Evolutionary conservation across 2,329 filamentous ascomycete species (phyloP).

Genomic region (Pseudogymnoascus sp.): DNA sequence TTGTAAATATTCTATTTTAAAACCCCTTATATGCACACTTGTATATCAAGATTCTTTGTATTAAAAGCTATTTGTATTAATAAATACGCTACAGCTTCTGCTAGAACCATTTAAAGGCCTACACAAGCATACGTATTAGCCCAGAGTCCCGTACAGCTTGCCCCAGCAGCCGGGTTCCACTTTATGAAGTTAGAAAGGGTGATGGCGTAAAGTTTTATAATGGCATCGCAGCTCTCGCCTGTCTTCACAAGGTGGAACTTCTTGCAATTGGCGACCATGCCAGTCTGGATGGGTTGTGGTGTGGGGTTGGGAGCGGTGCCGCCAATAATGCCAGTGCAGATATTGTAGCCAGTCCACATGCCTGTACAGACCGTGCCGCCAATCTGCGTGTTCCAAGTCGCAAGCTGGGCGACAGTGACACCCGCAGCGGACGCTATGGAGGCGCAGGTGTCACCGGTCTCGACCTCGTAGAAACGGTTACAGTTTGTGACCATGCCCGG

Average conservation of each 20-base stretch:
- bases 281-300: not conserved
- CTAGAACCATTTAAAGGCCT: no score
- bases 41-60: no score
- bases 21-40: no score
- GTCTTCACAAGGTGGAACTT: constrained; percentile 11
- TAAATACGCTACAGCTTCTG: no score
- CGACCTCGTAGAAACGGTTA: constrained; percentile 22
- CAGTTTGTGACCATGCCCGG: constrained; percentile 21
- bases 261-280: not conserved
- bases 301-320: not conserved
- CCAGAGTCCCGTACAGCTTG: constrained; percentile 23
- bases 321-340: not conserved
- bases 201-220: constrained; percentile 20
- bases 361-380: constrained; percentile 12
- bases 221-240: constrained; percentile 23
- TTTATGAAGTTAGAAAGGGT: constrained; percentile 19
- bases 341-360: not conserved
- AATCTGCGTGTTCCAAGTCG: constrained; percentile 29
- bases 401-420: constrained; percentile 21
- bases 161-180: constrained; percentile 27
- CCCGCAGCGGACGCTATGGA: constrained; percentile 14
- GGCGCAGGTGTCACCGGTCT: constrained; percentile 18
- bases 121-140: constrained; percentile 21
- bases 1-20: no score
- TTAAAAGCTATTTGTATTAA: no score